Conservation (phyloP, 2,329 filamentous ascomycete species). For the Paracoccidioides brasiliensis region DNA sequence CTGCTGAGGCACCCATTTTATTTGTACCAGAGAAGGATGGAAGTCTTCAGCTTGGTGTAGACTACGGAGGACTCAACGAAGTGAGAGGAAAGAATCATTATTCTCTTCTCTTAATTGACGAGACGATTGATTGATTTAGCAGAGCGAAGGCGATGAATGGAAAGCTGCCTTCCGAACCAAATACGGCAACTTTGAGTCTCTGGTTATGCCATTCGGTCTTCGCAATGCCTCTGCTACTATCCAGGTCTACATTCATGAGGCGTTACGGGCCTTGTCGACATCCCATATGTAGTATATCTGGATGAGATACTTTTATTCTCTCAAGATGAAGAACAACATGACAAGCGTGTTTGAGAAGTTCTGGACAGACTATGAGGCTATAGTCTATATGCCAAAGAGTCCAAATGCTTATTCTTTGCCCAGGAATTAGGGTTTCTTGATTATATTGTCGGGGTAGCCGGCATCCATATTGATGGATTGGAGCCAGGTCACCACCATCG, state of each 20-base stretch:
- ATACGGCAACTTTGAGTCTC: constrained; percentile 12
- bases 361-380: too few relatives aligned
- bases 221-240: constrained; percentile 10
- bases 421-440: too few relatives aligned
- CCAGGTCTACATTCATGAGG: constrained; percentile 12
- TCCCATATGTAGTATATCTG: not conserved
- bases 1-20: not conserved
- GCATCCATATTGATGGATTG: too few relatives aligned
- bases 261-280: constrained; percentile 8
- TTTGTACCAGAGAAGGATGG: not conserved
- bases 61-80: constrained; percentile 17
- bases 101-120: constrained; percentile 13
- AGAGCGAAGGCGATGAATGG: constrained; percentile 11
- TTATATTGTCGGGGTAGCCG: too few relatives aligned
- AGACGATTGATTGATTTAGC: constrained; percentile 12
- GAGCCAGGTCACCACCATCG: too few relatives aligned
- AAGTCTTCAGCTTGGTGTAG: constrained; percentile 14
- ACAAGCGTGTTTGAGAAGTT: too few relatives aligned
- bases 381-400: too few relatives aligned
- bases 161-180: constrained; percentile 12
- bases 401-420: too few relatives aligned
- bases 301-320: not conserved
- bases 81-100: constrained; percentile 18
- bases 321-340: too few relatives aligned
- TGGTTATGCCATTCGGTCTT: constrained; percentile 12